A percentile compares a stretch with the other conserved stretches of the same genome.
phyloP scores from a whole-genome alignment of 1,139 yeast species.

The Hyphopichia buzzinii region DNA sequence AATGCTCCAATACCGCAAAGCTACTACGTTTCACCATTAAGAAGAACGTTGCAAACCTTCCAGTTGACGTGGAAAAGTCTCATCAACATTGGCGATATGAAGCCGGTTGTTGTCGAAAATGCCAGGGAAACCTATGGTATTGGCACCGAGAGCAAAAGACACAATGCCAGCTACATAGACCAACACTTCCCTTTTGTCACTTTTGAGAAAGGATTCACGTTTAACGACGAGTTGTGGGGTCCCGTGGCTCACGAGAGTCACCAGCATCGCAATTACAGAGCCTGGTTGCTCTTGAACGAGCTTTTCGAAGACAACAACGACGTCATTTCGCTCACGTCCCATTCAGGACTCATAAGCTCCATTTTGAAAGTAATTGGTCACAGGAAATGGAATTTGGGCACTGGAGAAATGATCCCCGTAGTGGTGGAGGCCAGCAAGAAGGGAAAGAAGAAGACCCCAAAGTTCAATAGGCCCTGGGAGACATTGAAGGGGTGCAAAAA shows the following conservation, averaged over 20 bases:
- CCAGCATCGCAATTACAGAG: slow-evolving; percentile 27
- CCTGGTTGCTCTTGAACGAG: slow-evolving; percentile 27
- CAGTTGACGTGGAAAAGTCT: slow-evolving; percentile 23
- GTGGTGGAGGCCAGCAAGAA: slow-evolving; percentile 11
- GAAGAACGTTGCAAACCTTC: slow-evolving; percentile 37
- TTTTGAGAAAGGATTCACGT: slow-evolving; percentile 30
- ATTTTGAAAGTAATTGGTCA: slow-evolving; percentile 28
- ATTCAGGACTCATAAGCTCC: slow-evolving; percentile 32
- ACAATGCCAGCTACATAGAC: slow-evolving; percentile 22
- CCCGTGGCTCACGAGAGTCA: slow-evolving; percentile 21
- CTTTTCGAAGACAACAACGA: slow-evolving; percentile 26
- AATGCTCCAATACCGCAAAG: slow-evolving; percentile 27
- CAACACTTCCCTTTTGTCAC: slow-evolving; percentile 20
- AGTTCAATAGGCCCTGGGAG: slow-evolving; percentile 9
- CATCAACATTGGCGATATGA: slow-evolving; percentile 9
- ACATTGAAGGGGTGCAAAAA: neutral
- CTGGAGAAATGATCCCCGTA: slow-evolving; percentile 25
- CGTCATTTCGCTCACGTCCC: slow-evolving; percentile 33
- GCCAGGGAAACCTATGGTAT: slow-evolving; percentile 41
- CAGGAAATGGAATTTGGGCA: slow-evolving; percentile 16
- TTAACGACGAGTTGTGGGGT: slow-evolving; percentile 29
- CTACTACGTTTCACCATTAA: slow-evolving; percentile 34
- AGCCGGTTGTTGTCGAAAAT: slow-evolving; percentile 30
- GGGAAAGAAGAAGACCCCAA: slow-evolving; percentile 5
- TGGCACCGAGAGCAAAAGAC: slow-evolving; percentile 35